phyloP scores from a whole-genome alignment of 257 asterid species.

The Marsdenia floribunda region DNA sequence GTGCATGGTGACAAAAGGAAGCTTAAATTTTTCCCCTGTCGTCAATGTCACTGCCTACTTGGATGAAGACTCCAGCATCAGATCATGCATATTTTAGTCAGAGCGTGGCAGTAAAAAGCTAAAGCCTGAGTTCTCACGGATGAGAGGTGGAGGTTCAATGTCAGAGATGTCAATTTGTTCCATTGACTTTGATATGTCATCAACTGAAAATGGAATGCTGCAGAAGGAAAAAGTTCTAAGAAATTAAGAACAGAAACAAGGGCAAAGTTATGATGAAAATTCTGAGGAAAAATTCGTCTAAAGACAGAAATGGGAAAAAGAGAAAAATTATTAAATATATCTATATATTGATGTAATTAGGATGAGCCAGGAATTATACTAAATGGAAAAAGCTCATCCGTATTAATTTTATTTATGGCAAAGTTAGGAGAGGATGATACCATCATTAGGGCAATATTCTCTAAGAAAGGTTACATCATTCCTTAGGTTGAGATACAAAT shows the following conservation, averaged over 20 bases:
- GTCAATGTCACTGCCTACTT: neutral
- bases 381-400: neutral
- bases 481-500: neutral
- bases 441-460: neutral
- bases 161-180: conserved; percentile 84
- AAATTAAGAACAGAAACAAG: conserved; percentile 6
- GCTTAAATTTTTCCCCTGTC: neutral
- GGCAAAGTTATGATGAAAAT: neutral
- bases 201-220: conserved; percentile 98
- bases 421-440: neutral
- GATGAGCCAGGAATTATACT: neutral
- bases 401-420: neutral
- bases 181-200: conserved; percentile 94
- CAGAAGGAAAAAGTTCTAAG: conserved; percentile 14
- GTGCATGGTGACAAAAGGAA: conserved; percentile 12
- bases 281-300: neutral
- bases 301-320: neutral
- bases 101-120: conserved; percentile 65
- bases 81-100: conserved; percentile 1
- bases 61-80: neutral
- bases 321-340: neutral
- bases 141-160: conserved; percentile 74
- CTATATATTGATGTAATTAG: neutral
- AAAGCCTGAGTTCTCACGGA: conserved; percentile 86
- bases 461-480: neutral